phyloP scores from a whole-genome alignment of 768 basidiomycete genomes.

The Lactarius quietus region DNA sequence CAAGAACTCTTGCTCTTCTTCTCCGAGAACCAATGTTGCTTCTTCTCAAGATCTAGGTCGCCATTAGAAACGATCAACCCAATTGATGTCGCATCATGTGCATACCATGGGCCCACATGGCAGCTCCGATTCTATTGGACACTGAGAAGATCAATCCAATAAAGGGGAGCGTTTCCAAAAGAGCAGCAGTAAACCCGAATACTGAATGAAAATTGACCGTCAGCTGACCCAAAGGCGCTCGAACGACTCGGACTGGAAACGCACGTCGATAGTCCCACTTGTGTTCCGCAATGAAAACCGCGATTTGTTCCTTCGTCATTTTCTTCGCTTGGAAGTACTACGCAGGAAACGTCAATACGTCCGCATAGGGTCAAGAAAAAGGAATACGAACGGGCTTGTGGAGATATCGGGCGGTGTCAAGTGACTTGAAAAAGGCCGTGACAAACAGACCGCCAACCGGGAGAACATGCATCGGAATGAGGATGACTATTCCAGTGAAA shows the following conservation, averaged over 20 bases:
- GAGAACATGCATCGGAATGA: slow-evolving; percentile 56
- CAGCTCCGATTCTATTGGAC: slow-evolving; percentile 86
- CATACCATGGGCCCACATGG: slow-evolving; percentile 89
- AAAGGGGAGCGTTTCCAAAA: slow-evolving; percentile 79
- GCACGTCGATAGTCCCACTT: slow-evolving; percentile 84
- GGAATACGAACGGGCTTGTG: slow-evolving; percentile 57
- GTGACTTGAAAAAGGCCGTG: slow-evolving; percentile 60
- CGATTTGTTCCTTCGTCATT: slow-evolving; percentile 67
- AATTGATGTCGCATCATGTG: not conserved
- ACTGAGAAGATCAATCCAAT: slow-evolving; percentile 78
- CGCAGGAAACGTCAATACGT: not conserved
- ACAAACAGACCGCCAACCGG: slow-evolving; percentile 64
- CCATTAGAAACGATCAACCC: not conserved
- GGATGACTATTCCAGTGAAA: slow-evolving; percentile 42
- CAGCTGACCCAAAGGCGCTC: not conserved
- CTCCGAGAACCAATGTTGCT: slow-evolving; percentile 46
- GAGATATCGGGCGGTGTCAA: slow-evolving; percentile 62
- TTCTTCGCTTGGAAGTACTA: slow-evolving; percentile 84
- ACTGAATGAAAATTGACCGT: slow-evolving; percentile 37
- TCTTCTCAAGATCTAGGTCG: slow-evolving; percentile 57
- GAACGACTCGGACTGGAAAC: slow-evolving; percentile 25
- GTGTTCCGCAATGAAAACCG: slow-evolving; percentile 81
- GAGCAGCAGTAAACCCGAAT: slow-evolving; percentile 81
- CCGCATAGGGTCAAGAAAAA: not conserved
- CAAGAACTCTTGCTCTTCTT: slow-evolving; percentile 14